Conservation (phyloP, 108 stramenopile species). For the Chaetoceros tenuissimus region DNA sequence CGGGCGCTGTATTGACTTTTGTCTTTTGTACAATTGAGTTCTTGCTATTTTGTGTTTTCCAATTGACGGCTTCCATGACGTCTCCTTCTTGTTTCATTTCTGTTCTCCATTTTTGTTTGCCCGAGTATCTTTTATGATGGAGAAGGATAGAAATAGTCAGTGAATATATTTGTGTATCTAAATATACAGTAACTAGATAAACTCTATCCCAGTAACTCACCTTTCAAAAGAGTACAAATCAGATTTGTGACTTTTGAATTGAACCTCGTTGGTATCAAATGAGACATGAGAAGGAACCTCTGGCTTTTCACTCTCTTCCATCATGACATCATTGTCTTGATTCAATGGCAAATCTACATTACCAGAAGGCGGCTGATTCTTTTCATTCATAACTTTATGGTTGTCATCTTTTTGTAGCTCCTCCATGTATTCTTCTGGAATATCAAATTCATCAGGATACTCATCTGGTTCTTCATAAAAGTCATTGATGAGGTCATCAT, state of each 20-base stretch:
- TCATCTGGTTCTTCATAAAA: constrained; percentile 30
- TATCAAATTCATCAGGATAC: constrained; percentile 11
- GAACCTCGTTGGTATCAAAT: neutral
- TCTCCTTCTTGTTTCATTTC: neutral
- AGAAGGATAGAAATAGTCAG: no score
- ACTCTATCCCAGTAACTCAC: constrained; percentile 3
- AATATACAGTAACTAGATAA: neutral
- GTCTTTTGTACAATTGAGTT: neutral
- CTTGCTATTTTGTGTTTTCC: neutral
- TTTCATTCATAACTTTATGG: constrained; percentile 1
- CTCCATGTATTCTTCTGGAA: neutral
- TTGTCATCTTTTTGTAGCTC: neutral
- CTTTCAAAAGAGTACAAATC: constrained; percentile 16
- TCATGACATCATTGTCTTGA: constrained; percentile 2
- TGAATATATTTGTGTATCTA: neutral
- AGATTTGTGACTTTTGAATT: neutral
- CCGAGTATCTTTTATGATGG: no score
- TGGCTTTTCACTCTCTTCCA: constrained; percentile 1
- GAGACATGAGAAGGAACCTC: neutral
- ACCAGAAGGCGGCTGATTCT: neutral
- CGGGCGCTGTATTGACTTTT: constrained; percentile 12
- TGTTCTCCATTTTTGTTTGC: neutral
- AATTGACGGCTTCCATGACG: neutral
- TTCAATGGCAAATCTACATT: neutral
- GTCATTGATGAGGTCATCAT: constrained; percentile 49